Percentiles rank a stretch among this genome's conserved stretches.
Evolutionary conservation across 805 yeast genomes (phyloP).

Genomic region (Ascoidea rubescens): DNA sequence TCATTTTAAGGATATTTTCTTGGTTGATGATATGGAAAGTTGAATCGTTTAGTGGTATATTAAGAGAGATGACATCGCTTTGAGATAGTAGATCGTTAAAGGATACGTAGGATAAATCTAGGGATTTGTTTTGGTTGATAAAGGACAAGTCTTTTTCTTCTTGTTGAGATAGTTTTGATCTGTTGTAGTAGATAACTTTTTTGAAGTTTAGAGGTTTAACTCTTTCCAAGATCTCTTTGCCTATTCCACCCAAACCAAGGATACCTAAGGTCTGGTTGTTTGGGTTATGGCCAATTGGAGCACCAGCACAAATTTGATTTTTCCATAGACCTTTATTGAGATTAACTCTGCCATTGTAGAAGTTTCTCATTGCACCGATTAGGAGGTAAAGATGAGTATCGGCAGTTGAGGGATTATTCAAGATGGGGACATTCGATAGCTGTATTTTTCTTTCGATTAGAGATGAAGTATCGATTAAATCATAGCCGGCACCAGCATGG

Average conservation of each 20-base stretch:
- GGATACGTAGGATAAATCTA: slow-evolving; percentile 16
- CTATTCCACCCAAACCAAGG: slow-evolving; percentile 53
- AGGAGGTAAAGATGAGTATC: slow-evolving; percentile 36
- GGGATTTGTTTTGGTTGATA: not conserved
- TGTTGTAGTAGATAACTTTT: slow-evolving; percentile 37
- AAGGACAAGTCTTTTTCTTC: slow-evolving; percentile 24
- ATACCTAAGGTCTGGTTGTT: slow-evolving; percentile 39
- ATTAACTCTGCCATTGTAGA: slow-evolving; percentile 23
- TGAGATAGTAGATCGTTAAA: slow-evolving; percentile 32
- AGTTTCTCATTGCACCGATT: slow-evolving; percentile 35
- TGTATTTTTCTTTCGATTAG: slow-evolving; percentile 26
- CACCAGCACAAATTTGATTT: slow-evolving; percentile 19
- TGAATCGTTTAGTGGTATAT: slow-evolving; percentile 37
- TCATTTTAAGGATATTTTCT: slow-evolving; percentile 31
- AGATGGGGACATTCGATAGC: slow-evolving; percentile 35
- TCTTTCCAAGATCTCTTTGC: slow-evolving; percentile 39
- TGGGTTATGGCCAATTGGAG: slow-evolving; percentile 33
- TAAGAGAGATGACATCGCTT: slow-evolving; percentile 35
- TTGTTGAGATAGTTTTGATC: slow-evolving; percentile 29
- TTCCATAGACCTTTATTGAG: slow-evolving; percentile 33
- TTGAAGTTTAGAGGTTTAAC: slow-evolving; percentile 33
- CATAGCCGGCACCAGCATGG: slow-evolving; percentile 46
- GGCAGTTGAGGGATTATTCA: slow-evolving; percentile 40
- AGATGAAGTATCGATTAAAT: slow-evolving; percentile 28
- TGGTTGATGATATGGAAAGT: slow-evolving; percentile 36